Percentiles rank a stretch among this genome's conserved stretches.
Conservation (phyloP, 345 rosid genomes). For the Adansonia digitata region DNA sequence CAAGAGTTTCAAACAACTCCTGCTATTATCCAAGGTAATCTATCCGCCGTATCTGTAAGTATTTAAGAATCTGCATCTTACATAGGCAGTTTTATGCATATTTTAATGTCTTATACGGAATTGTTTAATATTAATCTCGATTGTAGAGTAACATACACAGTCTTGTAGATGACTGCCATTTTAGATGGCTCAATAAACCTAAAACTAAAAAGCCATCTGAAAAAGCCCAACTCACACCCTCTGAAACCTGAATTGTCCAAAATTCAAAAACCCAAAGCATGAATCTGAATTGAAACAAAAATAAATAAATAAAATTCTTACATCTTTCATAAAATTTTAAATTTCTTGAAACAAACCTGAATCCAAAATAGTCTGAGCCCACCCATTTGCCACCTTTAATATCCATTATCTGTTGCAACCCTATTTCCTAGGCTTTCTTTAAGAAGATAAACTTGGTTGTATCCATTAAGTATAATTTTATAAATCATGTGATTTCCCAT, state of each 20-base stretch:
- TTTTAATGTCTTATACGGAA: not conserved
- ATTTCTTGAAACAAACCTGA: not conserved
- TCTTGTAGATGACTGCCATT: no score
- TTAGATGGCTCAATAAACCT: no score
- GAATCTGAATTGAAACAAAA: not conserved
- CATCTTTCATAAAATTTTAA: not conserved
- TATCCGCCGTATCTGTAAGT: not conserved
- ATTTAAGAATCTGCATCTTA: not conserved
- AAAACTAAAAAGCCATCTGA: not conserved
- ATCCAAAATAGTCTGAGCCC: not conserved
- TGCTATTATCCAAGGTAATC: constrained; percentile 56
- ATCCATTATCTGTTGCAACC: not conserved
- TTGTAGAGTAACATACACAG: no score
- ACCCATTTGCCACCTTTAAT: not conserved
- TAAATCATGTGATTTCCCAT: not conserved
- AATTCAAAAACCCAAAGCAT: not conserved
- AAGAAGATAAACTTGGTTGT: not conserved
- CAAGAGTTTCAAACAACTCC: constrained; percentile 65
- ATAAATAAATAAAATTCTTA: no score
- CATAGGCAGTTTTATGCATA: not conserved
- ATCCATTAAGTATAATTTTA: not conserved
- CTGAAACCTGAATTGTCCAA: not conserved
- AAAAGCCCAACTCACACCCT: not conserved
- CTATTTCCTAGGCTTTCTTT: not conserved
- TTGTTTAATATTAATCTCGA: not conserved